phyloP scores from a whole-genome alignment of 139 green algal genomes.

The Zygnema cylindricum region DNA sequence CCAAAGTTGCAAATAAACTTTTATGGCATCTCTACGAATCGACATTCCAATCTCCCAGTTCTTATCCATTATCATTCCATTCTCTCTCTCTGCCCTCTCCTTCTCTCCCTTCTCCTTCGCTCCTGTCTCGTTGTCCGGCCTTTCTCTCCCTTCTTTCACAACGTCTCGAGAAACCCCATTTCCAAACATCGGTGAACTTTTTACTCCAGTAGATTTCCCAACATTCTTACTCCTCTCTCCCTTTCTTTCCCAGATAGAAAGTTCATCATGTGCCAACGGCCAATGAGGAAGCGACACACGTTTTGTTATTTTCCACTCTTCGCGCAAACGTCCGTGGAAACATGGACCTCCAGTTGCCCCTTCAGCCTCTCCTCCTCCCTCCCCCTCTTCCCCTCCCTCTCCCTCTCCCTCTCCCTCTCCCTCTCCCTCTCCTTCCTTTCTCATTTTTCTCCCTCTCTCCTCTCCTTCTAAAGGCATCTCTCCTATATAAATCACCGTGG shows the following conservation, averaged over 20 bases:
- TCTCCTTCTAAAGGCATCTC: conserved; percentile 7
- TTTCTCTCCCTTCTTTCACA: too few species aligned
- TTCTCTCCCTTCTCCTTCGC: neutral
- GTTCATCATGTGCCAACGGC: neutral
- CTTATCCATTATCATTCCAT: neutral
- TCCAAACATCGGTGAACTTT: too few species aligned
- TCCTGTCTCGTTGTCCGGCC: too few species aligned
- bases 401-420: neutral
- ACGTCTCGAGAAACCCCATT: too few species aligned
- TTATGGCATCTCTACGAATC: neutral
- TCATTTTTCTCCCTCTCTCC: neutral
- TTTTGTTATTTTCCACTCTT: neutral
- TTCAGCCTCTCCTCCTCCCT: neutral
- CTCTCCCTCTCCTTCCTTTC: neutral
- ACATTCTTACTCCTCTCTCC: neutral
- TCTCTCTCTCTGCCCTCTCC: neutral
- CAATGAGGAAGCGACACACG: conserved; percentile 5
- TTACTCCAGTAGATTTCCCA: too few species aligned
- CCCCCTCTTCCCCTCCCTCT: neutral
- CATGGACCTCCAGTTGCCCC: neutral
- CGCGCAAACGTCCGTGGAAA: neutral
- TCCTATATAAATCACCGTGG: conserved; percentile 17
- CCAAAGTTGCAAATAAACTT: neutral
- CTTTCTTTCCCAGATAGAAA: conserved; percentile 17
- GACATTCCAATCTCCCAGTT: neutral